Evolutionary conservation across 148 eudicot species (phyloP).

Genomic region (Nepenthes gracilis): DNA sequence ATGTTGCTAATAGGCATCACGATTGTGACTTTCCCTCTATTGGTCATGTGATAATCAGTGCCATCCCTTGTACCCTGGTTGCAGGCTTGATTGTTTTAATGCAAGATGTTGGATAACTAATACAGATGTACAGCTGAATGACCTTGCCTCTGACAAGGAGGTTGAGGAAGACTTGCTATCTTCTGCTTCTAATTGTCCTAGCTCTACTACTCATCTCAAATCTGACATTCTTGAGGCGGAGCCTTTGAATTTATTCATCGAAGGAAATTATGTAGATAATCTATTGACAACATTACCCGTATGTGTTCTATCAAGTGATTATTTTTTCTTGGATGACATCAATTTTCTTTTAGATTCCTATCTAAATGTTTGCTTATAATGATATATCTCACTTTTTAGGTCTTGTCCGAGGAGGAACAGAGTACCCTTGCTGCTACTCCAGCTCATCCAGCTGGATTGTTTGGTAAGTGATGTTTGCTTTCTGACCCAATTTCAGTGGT

Average conservation of each 20-base stretch:
- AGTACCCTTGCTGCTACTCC: conserved; percentile 31
- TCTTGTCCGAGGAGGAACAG: conserved; percentile 69
- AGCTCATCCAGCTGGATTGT: conserved; percentile 68
- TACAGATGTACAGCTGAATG: conserved; percentile 36
- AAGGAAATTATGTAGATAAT: conserved; percentile 43
- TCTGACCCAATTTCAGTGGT: no score
- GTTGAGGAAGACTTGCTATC: conserved; percentile 35
- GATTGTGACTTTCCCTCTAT: no score
- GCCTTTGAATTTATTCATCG: conserved; percentile 42
- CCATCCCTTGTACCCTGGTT: background rate
- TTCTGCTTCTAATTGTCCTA: conserved; percentile 31
- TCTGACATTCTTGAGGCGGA: conserved; percentile 51
- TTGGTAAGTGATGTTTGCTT: background rate
- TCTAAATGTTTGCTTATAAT: conserved; percentile 9
- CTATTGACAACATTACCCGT: conserved; percentile 78
- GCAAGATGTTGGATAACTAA: conserved; percentile 52
- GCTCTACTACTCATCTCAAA: conserved; percentile 39
- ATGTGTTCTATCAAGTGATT: conserved; percentile 11
- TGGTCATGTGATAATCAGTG: no score
- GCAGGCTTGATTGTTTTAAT: conserved; percentile 47
- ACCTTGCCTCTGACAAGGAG: conserved; percentile 36
- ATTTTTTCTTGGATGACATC: background rate
- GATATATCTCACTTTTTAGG: conserved; percentile 14
- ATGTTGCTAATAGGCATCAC: no score
- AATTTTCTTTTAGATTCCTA: background rate